A percentile compares a stretch with the other conserved stretches of the same genome.
These are phyloP conservation scores for Pythium dissotocum DNA, from an alignment of 352 stramenopile species.

Conservation along the genomic window DNA sequence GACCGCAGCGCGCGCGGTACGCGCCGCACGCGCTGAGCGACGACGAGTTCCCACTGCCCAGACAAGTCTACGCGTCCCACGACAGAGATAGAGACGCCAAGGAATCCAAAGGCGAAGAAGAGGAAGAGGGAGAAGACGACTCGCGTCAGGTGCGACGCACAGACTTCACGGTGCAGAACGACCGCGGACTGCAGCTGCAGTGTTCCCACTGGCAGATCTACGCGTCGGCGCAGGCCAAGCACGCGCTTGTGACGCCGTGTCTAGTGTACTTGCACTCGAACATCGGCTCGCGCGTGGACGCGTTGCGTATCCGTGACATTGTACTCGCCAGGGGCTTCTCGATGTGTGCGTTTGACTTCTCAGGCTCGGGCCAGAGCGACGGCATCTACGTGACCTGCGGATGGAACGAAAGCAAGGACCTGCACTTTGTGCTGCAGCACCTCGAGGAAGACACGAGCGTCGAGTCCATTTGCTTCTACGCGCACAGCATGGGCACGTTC, in stretches of 20 bases:
- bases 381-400: slow-evolving; percentile 87
- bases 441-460: slow-evolving; percentile 54
- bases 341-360: slow-evolving; percentile 83
- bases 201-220: slow-evolving; percentile 83
- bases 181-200: slow-evolving; percentile 60
- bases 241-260: slow-evolving; percentile 41
- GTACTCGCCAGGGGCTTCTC: slow-evolving; percentile 73
- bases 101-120: slow-evolving; percentile 13
- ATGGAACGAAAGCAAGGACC: slow-evolving; percentile 78
- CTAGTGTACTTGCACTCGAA: slow-evolving; percentile 87
- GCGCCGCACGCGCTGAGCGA: slow-evolving; percentile 48
- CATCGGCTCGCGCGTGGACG: slow-evolving; percentile 70
- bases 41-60: slow-evolving; percentile 41
- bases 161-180: slow-evolving; percentile 72
- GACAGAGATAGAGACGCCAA: slow-evolving; percentile 21
- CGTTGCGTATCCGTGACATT: slow-evolving; percentile 60
- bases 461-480: slow-evolving; percentile 66
- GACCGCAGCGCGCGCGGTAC: slow-evolving; percentile 65
- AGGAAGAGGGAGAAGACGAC: slow-evolving; percentile 11
- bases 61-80: slow-evolving; percentile 7
- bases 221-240: slow-evolving; percentile 19
- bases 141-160: slow-evolving; percentile 34
- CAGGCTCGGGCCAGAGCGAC: slow-evolving; percentile 72
- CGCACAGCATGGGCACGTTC: slow-evolving; percentile 84
- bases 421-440: slow-evolving; percentile 68